Percentiles rank a stretch among this genome's conserved stretches.
Evolutionary conservation across 2,329 filamentous ascomycete species (phyloP).

Genomic region (Pseudogymnoascus sp.): DNA sequence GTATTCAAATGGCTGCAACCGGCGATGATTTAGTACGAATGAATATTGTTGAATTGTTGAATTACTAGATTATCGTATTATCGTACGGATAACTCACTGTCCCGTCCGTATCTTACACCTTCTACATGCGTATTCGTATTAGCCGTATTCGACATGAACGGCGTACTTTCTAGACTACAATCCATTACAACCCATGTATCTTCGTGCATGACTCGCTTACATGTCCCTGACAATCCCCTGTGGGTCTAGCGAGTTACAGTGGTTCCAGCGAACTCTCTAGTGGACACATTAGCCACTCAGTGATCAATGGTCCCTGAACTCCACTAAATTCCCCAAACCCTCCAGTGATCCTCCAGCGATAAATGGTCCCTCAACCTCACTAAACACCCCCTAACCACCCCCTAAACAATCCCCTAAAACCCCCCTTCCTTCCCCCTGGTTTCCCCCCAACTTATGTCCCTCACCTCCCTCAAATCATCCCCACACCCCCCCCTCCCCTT

Average conservation of each 20-base stretch:
- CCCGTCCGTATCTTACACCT: background rate
- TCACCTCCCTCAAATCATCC: background rate
- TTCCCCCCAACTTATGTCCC: background rate
- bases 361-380: background rate
- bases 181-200: background rate
- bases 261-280: background rate
- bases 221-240: background rate
- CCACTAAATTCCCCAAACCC: background rate
- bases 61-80: too few species aligned
- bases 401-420: background rate
- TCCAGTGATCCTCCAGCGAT: background rate
- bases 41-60: too few species aligned
- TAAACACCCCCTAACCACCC: background rate
- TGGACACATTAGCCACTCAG: background rate
- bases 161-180: too few species aligned
- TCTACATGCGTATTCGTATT: background rate
- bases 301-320: background rate
- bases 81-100: too few species aligned
- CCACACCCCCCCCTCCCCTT: background rate
- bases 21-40: background rate
- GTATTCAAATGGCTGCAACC: background rate
- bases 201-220: background rate
- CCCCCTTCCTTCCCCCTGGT: background rate
- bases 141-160: background rate
- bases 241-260: background rate